Evolutionary conservation across 345 rosid species (phyloP).

Genomic region (Eutrema heterophyllum): DNA sequence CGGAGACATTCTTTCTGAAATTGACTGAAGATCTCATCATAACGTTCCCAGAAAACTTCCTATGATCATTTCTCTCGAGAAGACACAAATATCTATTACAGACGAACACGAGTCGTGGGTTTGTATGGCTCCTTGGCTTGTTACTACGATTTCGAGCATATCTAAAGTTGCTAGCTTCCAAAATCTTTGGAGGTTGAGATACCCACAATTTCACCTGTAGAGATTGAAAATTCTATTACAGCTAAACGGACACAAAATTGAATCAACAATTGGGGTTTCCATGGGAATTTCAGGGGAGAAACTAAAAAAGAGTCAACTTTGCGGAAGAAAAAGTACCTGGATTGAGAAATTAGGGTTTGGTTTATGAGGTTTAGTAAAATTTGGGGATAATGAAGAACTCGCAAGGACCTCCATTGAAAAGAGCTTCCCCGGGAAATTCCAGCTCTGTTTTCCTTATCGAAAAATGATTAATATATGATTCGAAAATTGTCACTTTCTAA

Average conservation of each 20-base stretch:
- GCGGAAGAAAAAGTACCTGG: constrained; percentile 32
- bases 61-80: constrained; percentile 24
- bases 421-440: constrained; percentile 32
- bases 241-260: neutral
- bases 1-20: constrained; percentile 39
- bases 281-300: neutral
- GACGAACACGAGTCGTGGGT: constrained; percentile 26
- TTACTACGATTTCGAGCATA: constrained; percentile 1
- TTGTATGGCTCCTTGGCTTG: constrained; percentile 20
- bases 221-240: neutral
- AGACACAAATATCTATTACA: constrained; percentile 15
- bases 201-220: constrained; percentile 41
- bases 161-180: constrained; percentile 33
- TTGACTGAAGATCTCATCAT: constrained; percentile 30
- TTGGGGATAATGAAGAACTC: constrained; percentile 36
- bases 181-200: constrained; percentile 18
- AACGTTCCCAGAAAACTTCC: constrained; percentile 12
- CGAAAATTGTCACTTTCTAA: neutral
- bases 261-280: neutral
- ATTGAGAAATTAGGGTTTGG: constrained; percentile 29
- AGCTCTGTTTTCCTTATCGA: constrained; percentile 27
- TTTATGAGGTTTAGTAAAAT: constrained; percentile 3
- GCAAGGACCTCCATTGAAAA: constrained; percentile 54
- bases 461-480: neutral
- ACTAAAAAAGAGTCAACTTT: neutral